Base-by-base conservation (phyloP, 768 basidiomycete genomes). In the Trametes maxima region DNA sequence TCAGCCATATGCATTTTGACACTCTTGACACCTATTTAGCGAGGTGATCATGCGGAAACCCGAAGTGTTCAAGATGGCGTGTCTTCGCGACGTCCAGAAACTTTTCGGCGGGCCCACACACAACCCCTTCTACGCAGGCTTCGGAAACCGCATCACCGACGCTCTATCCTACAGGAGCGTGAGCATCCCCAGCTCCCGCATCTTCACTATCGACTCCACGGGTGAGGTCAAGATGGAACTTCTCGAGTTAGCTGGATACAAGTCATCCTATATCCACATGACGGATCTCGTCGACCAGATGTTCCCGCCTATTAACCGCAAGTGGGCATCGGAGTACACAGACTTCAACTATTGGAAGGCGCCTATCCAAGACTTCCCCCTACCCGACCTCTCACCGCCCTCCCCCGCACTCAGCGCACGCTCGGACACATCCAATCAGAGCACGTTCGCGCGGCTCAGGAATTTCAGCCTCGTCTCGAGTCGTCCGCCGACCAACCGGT, bases 41-140 rank as follows among this genome's bases (percentile, higher is more conserved):
- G 97, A 99, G 76, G 96, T 99, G 16, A 96, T 99, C 70, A 92
- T 98, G 90, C 89, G 95, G 39, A 98, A 98, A 74, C 97, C 97
- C 0, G 97, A 99, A 71, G 84, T 98, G n/a, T 99, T 99, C 84
- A 99, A 99, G 78, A 99, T 99, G 97, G 95, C 96, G 1, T 98
- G 95, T 76, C 77, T 98, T 60, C 84, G 95, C 44, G 97, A 98
- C 75, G 96, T 98, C 55, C 92, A 92, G 65, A 81, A 94, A 21
- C 74, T 98, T 6, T 99, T 98, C 70, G 91, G 91, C 5, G 85
- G 87, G 39, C 79, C 79, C 28, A 75, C 79, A 35, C 80, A 83
- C 64, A 89, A 85, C 65, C 90, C 95, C 0, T 99, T 98, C 77
- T 98, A 95, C 70, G 93, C 94, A 40, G 97, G 97, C 2, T 99